Base-by-base conservation (phyloP, 116 monocot genomes). In the Cymodocea nodosa region DNA sequence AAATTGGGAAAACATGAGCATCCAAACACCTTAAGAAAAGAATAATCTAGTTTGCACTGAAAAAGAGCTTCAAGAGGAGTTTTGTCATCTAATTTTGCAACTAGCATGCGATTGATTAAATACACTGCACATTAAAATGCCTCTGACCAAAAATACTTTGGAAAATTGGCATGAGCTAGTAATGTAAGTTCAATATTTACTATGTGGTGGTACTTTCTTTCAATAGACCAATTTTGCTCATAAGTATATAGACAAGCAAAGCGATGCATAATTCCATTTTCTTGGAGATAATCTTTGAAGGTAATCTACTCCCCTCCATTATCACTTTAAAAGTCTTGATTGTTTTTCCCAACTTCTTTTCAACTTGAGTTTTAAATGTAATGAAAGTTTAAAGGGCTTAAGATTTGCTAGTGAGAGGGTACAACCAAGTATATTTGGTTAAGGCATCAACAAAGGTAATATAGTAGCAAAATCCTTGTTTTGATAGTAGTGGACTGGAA, bases 391-490 rank as follows among this genome's bases (percentile, higher is more conserved):
- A 2, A 24, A 54, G 17, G 2, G 53, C 35, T 15, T 63, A 9
- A 24, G 15, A 37, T 5, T 74, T 74, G 4, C 6, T 0, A 7
- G 23, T 68, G 0, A 74, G 0, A 0, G 19, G 51, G 55, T 50
- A 74, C 3, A 74, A 5, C 51, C 68, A 74, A 6, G 30, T 1
- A 30, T 12, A 68, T 3, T 37, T 17, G 4, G 52, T 20, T 11
- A 9, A 68, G 16, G 68, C 61, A 74, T 74, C 74, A 18, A 74
- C 20, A 51, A 74, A 68, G 5, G 12, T 3, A 0, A 64, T 30
- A 70, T 64, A 70, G 19, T 70, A 70, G 0, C 37, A 24, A 64
- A 25, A 56, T 0, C 35, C 64, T 11, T 35, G 23, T 35, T 12
- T 4, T 25, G 55, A 64, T 0, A 4, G 17, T 9, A 56, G 0